Base-by-base conservation (phyloP, 225 moss, liverwort and hornwort species). In the Polytrichum formosum region DNA sequence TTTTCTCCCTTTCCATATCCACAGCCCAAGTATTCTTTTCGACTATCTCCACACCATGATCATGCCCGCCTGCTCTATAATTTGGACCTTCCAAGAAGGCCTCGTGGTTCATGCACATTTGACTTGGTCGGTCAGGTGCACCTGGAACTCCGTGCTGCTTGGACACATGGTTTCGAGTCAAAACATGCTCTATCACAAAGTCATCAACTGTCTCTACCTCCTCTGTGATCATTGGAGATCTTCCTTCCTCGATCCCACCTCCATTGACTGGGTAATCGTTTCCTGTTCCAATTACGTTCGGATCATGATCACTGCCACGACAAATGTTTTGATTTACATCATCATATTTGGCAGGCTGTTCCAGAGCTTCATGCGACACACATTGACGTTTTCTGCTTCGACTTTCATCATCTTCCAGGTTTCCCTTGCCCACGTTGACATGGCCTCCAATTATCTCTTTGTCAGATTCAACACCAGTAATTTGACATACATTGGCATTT, bases 261-360 rank as follows among this genome's bases (percentile, higher is more conserved):
- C 66, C 81, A 61, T 83, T 73, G 29, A 66, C 72, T 46, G 70
- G 37, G 30, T 29, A 54, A 69, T 66, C 61, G 56, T 53, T 53
- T 83, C 68, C 25, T 53, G 2, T 21, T 20, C 56, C 66, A 20
- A 5, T 59, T 70, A 20, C 6, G 46, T 16, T 16, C 46, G 1
- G 46, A 46, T 46, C 4, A 0, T 46, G 46, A 13, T 46, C 13
- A 9, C 35, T 35, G 35, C 35, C 35, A 46, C 46, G 13, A 46
- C 13, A 46, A 46, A 13, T 46, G 4, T 46, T 16, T 46, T 46
- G 46, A 46, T 46, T 46, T 46, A 16, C 46, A 46, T 3, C 64
- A 68, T 6, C 65, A 20, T 73, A 56, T 61, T 67, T 22, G 65
- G 61, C 29, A 66, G 55, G 68, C 28, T 1, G 59, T 26, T 72